Conservation (phyloP, 2,329 filamentous ascomycete genomes). For the Chrysoporthe puriensis region DNA sequence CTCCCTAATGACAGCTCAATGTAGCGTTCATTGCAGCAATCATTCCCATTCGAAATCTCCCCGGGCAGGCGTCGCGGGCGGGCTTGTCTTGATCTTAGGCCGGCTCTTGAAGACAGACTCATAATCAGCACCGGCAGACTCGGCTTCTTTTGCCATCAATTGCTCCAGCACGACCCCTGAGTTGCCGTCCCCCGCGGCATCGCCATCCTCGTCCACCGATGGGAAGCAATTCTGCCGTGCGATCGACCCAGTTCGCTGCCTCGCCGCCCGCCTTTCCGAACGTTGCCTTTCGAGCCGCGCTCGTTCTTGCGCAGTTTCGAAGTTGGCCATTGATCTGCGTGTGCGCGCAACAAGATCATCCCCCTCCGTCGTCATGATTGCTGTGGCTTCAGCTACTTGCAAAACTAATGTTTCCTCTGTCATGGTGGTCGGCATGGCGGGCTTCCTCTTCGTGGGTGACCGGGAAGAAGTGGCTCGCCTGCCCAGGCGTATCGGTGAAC, state of each 20-base stretch:
- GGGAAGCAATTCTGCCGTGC: constrained; percentile 51
- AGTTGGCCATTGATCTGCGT: constrained; percentile 63
- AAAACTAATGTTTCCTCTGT: not conserved
- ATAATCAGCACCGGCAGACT: constrained; percentile 56
- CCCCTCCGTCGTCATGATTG: constrained; percentile 37
- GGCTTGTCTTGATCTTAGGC: constrained; percentile 79
- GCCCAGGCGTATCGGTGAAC: constrained; percentile 1
- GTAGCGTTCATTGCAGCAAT: not conserved
- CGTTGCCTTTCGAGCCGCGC: constrained; percentile 60
- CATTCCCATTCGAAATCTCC: constrained; percentile 29
- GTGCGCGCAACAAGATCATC: constrained; percentile 62
- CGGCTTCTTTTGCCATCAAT: constrained; percentile 65
- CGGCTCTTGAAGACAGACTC: constrained; percentile 84
- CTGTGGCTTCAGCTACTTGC: constrained; percentile 37
- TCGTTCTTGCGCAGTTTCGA: constrained; percentile 63
- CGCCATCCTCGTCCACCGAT: constrained; percentile 49
- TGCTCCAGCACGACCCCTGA: constrained; percentile 65
- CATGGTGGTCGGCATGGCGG: constrained; percentile 4
- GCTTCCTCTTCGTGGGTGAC: constrained; percentile 30
- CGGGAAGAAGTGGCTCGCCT: constrained; percentile 16
- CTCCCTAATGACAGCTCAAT: not conserved
- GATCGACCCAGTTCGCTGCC: constrained; percentile 37
- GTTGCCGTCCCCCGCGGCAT: constrained; percentile 41
- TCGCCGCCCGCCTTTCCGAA: constrained; percentile 51
- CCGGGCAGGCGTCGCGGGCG: constrained; percentile 56